Evolutionary conservation across 2,329 filamentous ascomycete genomes (phyloP).

Genomic region (Ophiosphaerella narmari): DNA sequence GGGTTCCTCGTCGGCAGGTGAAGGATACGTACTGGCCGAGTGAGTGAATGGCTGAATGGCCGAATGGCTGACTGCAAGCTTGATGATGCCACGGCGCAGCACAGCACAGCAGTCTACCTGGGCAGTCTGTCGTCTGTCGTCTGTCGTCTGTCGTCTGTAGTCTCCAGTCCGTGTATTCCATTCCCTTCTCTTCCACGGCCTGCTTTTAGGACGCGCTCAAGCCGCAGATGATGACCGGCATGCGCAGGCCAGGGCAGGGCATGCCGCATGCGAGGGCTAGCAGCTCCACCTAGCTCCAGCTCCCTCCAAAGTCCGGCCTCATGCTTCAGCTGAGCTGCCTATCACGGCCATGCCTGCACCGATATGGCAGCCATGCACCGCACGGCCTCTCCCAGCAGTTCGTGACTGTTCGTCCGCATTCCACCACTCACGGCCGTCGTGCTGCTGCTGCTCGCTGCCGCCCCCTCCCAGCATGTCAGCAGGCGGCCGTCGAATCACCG

Average conservation of each 20-base stretch:
- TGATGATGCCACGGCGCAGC: background rate
- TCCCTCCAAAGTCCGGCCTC: constrained; percentile 8
- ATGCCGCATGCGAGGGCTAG: constrained; percentile 17
- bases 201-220: background rate
- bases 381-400: constrained; percentile 18
- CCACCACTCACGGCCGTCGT: constrained; percentile 29
- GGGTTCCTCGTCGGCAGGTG: constrained; percentile 14
- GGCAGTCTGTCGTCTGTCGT: too few relatives aligned
- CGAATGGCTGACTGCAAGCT: background rate
- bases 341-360: constrained; percentile 24
- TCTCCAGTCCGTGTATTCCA: too few relatives aligned
- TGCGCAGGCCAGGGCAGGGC: constrained; percentile 1
- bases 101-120: too few relatives aligned
- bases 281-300: constrained; percentile 21
- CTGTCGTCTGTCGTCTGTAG: too few relatives aligned
- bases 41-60: background rate
- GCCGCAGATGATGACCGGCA: constrained; percentile 3
- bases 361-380: constrained; percentile 22
- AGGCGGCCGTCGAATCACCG: constrained; percentile 39
- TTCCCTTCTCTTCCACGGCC: too few relatives aligned
- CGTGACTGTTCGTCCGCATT: constrained; percentile 12
- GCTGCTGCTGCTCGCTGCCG: constrained; percentile 39
- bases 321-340: constrained; percentile 24
- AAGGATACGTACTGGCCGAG: too few relatives aligned
- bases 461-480: constrained; percentile 33